Evolutionary conservation across 1,139 yeast genomes (phyloP).

Genomic region (Diutina siamensis): DNA sequence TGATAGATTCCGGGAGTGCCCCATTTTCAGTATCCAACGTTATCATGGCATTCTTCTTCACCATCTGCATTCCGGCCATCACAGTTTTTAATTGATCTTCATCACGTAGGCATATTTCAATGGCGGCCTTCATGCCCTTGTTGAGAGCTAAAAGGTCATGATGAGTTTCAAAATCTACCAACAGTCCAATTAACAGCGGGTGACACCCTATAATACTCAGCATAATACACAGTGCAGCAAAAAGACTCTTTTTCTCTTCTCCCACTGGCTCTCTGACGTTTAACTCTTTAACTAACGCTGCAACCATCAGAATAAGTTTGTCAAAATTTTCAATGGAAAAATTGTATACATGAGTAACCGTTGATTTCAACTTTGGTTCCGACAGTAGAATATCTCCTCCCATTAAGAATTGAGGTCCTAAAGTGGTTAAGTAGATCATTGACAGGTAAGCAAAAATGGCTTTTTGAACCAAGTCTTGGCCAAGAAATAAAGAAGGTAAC

Average conservation of each 20-base stretch:
- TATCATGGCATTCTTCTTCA: too few species aligned
- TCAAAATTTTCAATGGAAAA: neutral
- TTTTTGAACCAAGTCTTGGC: neutral
- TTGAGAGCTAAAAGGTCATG: neutral
- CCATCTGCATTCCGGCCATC: too few species aligned
- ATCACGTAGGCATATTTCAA: neutral
- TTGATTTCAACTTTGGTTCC: neutral
- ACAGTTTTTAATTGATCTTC: too few species aligned
- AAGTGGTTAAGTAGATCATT: neutral
- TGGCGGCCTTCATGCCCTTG: neutral
- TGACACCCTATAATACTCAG: neutral
- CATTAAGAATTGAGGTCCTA: neutral
- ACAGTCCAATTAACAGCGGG: conserved; percentile 1
- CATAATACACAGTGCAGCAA: neutral
- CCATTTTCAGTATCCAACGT: neutral
- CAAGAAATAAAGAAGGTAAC: neutral
- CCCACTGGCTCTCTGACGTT: neutral
- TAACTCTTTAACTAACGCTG: neutral
- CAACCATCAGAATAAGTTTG: neutral
- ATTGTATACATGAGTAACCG: neutral
- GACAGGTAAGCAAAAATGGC: neutral
- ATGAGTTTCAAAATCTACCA: neutral
- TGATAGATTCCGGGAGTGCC: neutral
- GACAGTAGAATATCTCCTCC: neutral
- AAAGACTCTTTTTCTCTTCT: neutral